Evolutionary conservation across 345 rosid species (phyloP).

Genomic region (Linum lewisii): DNA sequence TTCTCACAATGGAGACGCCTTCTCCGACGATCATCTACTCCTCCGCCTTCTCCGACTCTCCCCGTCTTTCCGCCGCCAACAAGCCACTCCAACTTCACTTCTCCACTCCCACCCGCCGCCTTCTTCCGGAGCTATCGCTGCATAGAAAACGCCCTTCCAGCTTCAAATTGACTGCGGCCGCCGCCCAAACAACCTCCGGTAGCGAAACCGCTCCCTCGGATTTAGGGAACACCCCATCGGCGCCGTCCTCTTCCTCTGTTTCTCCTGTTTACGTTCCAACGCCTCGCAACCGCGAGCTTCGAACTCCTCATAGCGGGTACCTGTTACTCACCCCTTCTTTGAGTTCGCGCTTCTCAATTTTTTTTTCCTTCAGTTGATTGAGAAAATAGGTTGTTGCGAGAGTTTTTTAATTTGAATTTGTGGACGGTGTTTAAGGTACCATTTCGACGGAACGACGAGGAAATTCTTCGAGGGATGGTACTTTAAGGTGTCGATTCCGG

Average conservation of each 20-base stretch:
- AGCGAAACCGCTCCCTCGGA: neutral
- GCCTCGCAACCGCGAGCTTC: conserved; percentile 49
- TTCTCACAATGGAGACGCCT: too few species aligned
- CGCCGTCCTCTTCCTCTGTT: conserved; percentile 14
- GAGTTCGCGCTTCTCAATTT: too few species aligned
- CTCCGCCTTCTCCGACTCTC: neutral
- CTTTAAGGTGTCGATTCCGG: conserved; percentile 83
- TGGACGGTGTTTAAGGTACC: conserved; percentile 41
- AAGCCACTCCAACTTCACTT: neutral
- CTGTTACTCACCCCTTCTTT: neutral
- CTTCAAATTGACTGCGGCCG: neutral
- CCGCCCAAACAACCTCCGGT: neutral
- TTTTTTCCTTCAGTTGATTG: neutral
- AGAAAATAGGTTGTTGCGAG: neutral
- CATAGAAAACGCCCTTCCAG: neutral
- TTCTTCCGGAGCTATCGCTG: neutral
- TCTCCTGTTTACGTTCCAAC: conserved; percentile 59
- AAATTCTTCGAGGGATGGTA: conserved; percentile 95
- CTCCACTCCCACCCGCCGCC: neutral
- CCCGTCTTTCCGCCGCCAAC: neutral
- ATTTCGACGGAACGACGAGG: conserved; percentile 70
- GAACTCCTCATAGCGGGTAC: conserved; percentile 98
- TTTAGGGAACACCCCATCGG: neutral
- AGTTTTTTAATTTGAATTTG: neutral
- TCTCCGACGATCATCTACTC: neutral